phyloP scores from a whole-genome alignment of 140 eudicot species.

The Oenanthe javanica region DNA sequence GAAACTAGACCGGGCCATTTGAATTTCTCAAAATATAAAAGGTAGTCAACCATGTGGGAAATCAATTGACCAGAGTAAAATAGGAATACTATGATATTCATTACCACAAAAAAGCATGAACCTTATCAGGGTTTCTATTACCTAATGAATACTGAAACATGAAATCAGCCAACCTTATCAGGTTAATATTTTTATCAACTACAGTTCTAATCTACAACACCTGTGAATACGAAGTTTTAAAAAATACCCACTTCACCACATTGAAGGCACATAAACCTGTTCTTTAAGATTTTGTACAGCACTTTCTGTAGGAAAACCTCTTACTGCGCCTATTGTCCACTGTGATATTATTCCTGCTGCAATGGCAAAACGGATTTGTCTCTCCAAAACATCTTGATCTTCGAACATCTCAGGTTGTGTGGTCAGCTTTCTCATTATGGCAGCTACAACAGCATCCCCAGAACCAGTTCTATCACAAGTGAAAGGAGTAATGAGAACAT shows the following conservation, averaged over 20 bases:
- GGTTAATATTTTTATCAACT: not conserved
- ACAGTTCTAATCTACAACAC: conserved; percentile 8
- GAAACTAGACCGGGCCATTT: not conserved
- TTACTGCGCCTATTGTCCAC: conserved; percentile 95
- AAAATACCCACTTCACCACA: conserved; percentile 48
- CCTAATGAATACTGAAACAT: not conserved
- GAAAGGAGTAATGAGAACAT: conserved; percentile 82
- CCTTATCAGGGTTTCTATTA: not conserved
- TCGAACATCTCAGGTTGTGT: conserved; percentile 63
- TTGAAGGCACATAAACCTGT: conserved; percentile 86
- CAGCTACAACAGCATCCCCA: conserved; percentile 98
- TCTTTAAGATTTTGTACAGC: conserved; percentile 90
- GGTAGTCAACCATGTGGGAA: not conserved
- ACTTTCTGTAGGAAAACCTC: conserved; percentile 91
- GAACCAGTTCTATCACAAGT: conserved; percentile 97
- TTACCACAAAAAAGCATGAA: not conserved
- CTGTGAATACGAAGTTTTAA: not conserved
- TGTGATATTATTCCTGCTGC: conserved; percentile 93
- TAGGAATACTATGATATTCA: not conserved
- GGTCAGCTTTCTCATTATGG: conserved; percentile 71
- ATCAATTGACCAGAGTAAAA: not conserved
- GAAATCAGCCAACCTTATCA: not conserved
- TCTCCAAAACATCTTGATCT: conserved; percentile 60
- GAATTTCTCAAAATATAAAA: not conserved
- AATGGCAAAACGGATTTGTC: conserved; percentile 82